Conservation (phyloP, 805 yeast genomes). For the Wickerhamia fluorescens region DNA sequence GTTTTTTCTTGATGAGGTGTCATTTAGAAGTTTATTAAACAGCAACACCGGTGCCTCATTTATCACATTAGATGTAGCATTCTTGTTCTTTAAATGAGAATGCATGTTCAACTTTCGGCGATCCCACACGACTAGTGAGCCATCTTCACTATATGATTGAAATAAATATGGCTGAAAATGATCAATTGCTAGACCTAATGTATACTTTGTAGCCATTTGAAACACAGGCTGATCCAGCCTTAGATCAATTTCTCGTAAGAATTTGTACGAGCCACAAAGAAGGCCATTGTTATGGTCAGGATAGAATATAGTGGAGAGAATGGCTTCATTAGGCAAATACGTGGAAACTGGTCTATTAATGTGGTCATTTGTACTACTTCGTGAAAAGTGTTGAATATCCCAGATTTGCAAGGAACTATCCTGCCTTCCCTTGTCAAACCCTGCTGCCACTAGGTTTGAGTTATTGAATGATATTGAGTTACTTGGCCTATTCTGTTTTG, state of each 20-base stretch:
- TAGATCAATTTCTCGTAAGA: slow-evolving; percentile 70
- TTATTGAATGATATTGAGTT: slow-evolving; percentile 66
- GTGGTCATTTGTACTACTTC: slow-evolving; percentile 41
- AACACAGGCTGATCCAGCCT: slow-evolving; percentile 57
- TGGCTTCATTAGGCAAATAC: slow-evolving; percentile 66
- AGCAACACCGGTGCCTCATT: slow-evolving; percentile 52
- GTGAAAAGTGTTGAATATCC: slow-evolving; percentile 61
- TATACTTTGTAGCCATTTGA: slow-evolving; percentile 71
- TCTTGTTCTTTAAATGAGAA: slow-evolving; percentile 7
- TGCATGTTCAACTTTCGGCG: slow-evolving; percentile 45
- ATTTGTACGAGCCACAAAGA: slow-evolving; percentile 70
- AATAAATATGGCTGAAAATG: slow-evolving; percentile 62
- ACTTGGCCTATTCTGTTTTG: slow-evolving; percentile 67
- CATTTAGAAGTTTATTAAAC: slow-evolving; percentile 56
- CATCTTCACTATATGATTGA: slow-evolving; percentile 76
- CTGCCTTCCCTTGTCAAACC: slow-evolving; percentile 70
- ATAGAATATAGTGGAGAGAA: slow-evolving; percentile 61
- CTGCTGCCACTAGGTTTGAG: slow-evolving; percentile 60
- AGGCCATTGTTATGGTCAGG: slow-evolving; percentile 49
- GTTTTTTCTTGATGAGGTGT: slow-evolving; percentile 47
- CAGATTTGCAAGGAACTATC: slow-evolving; percentile 74
- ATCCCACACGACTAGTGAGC: slow-evolving; percentile 79
- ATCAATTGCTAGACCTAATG: slow-evolving; percentile 61
- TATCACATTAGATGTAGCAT: slow-evolving; percentile 12
- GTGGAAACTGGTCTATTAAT: slow-evolving; percentile 47